Conservation (phyloP, 2,329 filamentous ascomycete genomes). For the Hymenoscyphus scutula region DNA sequence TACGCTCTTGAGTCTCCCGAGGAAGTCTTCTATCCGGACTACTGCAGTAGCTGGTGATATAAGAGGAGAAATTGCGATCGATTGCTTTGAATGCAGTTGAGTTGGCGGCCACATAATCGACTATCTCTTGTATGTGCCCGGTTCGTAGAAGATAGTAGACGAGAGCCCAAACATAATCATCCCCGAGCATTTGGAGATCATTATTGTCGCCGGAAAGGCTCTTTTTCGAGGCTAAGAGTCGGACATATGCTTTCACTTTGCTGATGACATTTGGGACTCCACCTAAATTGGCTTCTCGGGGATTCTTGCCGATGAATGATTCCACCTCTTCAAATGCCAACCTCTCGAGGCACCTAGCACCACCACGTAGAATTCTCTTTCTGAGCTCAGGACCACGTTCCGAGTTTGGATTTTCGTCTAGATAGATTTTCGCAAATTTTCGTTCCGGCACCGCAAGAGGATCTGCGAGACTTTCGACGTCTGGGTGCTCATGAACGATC, state of each 20-base stretch:
- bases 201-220: slow-evolving; percentile 80
- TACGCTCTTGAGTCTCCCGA: slow-evolving; percentile 78
- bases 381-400: slow-evolving; percentile 63
- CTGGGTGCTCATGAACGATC: slow-evolving; percentile 71
- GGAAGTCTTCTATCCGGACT: slow-evolving; percentile 74
- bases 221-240: slow-evolving; percentile 74
- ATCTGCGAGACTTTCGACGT: slow-evolving; percentile 56
- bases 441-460: slow-evolving; percentile 70
- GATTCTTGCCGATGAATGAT: slow-evolving; percentile 73
- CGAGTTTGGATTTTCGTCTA: slow-evolving; percentile 70
- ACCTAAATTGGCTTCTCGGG: slow-evolving; percentile 83
- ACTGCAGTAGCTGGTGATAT: slow-evolving; percentile 79
- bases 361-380: slow-evolving; percentile 76
- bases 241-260: slow-evolving; percentile 90
- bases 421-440: slow-evolving; percentile 71
- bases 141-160: slow-evolving; percentile 88
- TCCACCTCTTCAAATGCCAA: slow-evolving; percentile 79
- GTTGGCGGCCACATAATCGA: slow-evolving; percentile 79
- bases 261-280: slow-evolving; percentile 84
- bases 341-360: slow-evolving; percentile 75
- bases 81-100: slow-evolving; percentile 81
- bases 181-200: slow-evolving; percentile 73
- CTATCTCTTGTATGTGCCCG: slow-evolving; percentile 80
- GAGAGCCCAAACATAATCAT: slow-evolving; percentile 89
- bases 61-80: slow-evolving; percentile 85